Conservation (phyloP, 179 eudicot species). For the Vitellaria paradoxa region DNA sequence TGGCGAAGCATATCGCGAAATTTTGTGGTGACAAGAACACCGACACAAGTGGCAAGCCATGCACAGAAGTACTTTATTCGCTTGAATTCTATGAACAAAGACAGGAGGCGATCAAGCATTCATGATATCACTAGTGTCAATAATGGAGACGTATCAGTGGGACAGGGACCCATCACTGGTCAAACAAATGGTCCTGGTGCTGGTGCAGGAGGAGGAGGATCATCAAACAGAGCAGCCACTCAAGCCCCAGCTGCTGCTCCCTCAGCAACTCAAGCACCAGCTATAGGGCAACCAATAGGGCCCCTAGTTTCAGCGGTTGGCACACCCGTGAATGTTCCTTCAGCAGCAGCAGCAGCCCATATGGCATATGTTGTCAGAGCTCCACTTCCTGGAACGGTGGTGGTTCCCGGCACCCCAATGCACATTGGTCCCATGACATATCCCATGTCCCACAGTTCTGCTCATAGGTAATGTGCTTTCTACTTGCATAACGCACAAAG, state of each 20-base stretch:
- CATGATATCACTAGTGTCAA: constrained; percentile 86
- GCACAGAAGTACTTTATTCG: constrained; percentile 87
- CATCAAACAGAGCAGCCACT: constrained; percentile 39
- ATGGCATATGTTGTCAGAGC: constrained; percentile 65
- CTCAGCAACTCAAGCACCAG: constrained; percentile 41
- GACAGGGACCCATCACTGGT: constrained; percentile 77
- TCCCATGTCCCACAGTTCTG: constrained; percentile 56
- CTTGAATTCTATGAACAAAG: constrained; percentile 87
- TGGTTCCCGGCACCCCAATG: constrained; percentile 70
- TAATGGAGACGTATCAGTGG: constrained; percentile 45
- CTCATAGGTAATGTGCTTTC: constrained; percentile 42
- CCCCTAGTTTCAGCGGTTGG: constrained; percentile 70
- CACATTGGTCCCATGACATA: constrained; percentile 54
- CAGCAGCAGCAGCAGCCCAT: constrained; percentile 34
- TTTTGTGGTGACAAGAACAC: constrained; percentile 83
- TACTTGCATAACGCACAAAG: constrained; percentile 13
- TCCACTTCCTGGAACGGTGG: constrained; percentile 39
- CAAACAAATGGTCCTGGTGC: constrained; percentile 40
- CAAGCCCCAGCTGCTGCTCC: constrained; percentile 31
- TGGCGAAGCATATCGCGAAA: constrained; percentile 96
- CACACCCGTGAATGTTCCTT: constrained; percentile 65
- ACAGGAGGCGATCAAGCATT: constrained; percentile 87
- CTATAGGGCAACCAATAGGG: constrained; percentile 72
- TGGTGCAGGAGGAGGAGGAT: constrained; percentile 40
- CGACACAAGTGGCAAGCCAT: constrained; percentile 89